Base-by-base conservation (phyloP, 768 basidiomycete species). In the Mycena epipterygia region DNA sequence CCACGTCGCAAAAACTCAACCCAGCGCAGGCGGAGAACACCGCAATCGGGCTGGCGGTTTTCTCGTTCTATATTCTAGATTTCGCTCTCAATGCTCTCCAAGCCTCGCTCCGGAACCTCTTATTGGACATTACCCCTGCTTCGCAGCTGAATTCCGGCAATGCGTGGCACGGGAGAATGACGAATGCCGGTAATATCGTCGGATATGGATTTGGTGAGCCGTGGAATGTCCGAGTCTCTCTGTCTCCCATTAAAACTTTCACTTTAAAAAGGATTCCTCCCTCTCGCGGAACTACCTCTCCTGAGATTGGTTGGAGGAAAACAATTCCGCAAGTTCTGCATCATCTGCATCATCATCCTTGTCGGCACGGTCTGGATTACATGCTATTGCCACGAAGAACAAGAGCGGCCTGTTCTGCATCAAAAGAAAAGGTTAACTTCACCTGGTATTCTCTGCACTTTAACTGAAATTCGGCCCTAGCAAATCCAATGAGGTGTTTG, bases 161-260 rank as follows among this genome's bases (percentile, higher is more conserved):
- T 82, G 98, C 98, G 37, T 99, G 97, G 96, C 96, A 98, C 71
- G 94, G 97, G 52, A 87, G 95, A 70, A 98, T 98, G 94, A 93
- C 91, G 49, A 96, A 99, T 78, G 91, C 96, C n/a, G 98, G 96
- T 25, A 99, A 98, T 78, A 97, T 99, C 56, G 79, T 98, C 72
- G 98, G 98, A 12, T 98, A 91, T 82, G 94, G 94, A 2, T 93
- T 97, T 77, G 96, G 95, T 93, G 76, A 67, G 88, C 73, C 27
- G 42, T 42, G 42, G 13, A 57, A 68, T 29, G 12, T 56, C 55
- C 27, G 35, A 49, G 17, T n/a, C 52, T 27, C 39, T 53, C 35
- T 35, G 19, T 8, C 19, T 41, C 37, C 37, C 11, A 67, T 66
- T 80, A 19, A 78, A 51, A 35, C 17, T 62, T 32, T 8, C 23